A percentile compares a stretch with the other conserved stretches of the same genome.
Conservation (phyloP, 176 grass and related monocot genomes). For the Leersia perrieri region DNA sequence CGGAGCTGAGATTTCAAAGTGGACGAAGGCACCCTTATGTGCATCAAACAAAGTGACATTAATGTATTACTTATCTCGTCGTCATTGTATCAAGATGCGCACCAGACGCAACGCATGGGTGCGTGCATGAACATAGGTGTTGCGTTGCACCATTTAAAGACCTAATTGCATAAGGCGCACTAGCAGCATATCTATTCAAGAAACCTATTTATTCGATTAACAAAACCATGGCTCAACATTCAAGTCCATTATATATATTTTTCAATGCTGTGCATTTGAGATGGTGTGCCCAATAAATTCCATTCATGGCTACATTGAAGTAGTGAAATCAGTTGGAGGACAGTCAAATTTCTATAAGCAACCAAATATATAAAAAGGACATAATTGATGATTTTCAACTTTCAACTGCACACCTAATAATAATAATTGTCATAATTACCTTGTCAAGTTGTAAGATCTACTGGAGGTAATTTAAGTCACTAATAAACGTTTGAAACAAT, state of each 20-base stretch:
- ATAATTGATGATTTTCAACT: conserved; percentile 31
- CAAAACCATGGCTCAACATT: conserved; percentile 49
- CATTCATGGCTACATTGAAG: conserved; percentile 74
- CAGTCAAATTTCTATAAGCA: conserved; percentile 37
- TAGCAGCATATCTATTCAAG: conserved; percentile 37
- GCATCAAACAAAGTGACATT: conserved; percentile 67
- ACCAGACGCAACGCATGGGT: conserved; percentile 37
- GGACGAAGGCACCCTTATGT: conserved; percentile 45
- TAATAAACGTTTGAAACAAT: conserved; percentile 10
- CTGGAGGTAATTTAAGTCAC: neutral
- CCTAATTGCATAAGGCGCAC: conserved; percentile 44
- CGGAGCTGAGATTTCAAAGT: conserved; percentile 40
- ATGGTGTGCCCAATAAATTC: conserved; percentile 59
- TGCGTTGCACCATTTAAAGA: conserved; percentile 49
- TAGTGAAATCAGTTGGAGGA: conserved; percentile 47
- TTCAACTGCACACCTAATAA: conserved; percentile 41
- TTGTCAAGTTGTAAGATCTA: conserved; percentile 11
- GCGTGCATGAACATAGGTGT: conserved; percentile 9
- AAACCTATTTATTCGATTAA: conserved; percentile 36
- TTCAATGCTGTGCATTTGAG: conserved; percentile 54
- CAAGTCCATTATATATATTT: conserved; percentile 50
- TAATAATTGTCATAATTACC: conserved; percentile 29
- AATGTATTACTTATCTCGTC: conserved; percentile 61
- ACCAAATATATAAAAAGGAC: conserved; percentile 32
- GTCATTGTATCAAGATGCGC: conserved; percentile 51